phyloP scores from a whole-genome alignment of 768 basidiomycete species.

The Panellus pusillus region DNA sequence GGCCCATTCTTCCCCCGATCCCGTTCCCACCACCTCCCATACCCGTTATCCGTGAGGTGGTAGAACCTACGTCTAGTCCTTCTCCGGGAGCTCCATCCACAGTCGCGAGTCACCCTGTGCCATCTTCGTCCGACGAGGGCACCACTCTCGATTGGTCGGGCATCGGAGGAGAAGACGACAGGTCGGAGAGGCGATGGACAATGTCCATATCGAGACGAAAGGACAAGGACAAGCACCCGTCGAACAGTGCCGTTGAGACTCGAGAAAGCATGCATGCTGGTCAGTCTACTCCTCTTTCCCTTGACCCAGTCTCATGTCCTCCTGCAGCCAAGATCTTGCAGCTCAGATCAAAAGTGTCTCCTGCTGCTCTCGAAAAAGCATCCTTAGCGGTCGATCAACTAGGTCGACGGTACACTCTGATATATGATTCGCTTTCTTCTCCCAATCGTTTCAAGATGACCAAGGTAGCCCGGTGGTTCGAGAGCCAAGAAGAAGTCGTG shows the following conservation, averaged over 20 bases:
- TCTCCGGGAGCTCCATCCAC: neutral
- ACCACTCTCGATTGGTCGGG: slow-evolving; percentile 74
- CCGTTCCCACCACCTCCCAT: slow-evolving; percentile 22
- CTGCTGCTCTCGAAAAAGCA: slow-evolving; percentile 63
- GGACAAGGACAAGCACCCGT: slow-evolving; percentile 49
- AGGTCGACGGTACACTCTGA: slow-evolving; percentile 59
- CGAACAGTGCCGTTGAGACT: slow-evolving; percentile 52
- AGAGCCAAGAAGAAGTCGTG: slow-evolving; percentile 45
- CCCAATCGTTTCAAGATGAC: slow-evolving; percentile 42
- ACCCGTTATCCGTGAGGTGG: slow-evolving; percentile 13
- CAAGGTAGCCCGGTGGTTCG: slow-evolving; percentile 61
- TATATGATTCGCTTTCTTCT: slow-evolving; percentile 40
- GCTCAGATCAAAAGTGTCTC: slow-evolving; percentile 49
- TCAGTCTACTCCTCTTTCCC: slow-evolving; percentile 26
- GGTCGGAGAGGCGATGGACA: slow-evolving; percentile 60
- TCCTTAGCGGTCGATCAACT: slow-evolving; percentile 66
- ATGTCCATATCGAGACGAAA: slow-evolving; percentile 59
- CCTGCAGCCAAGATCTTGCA: slow-evolving; percentile 55
- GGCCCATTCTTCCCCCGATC: slow-evolving; percentile 18
- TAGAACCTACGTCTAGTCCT: neutral
- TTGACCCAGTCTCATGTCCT: neutral
- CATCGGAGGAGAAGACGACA: slow-evolving; percentile 53
- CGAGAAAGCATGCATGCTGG: slow-evolving; percentile 61
- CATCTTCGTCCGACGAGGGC: slow-evolving; percentile 67
- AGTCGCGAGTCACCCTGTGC: slow-evolving; percentile 51